A percentile compares a stretch with the other conserved stretches of the same genome.
These are phyloP conservation scores for Scheffersomyces parashehatae DNA, from an alignment of 1,139 yeast species.

Conservation along the genomic window DNA sequence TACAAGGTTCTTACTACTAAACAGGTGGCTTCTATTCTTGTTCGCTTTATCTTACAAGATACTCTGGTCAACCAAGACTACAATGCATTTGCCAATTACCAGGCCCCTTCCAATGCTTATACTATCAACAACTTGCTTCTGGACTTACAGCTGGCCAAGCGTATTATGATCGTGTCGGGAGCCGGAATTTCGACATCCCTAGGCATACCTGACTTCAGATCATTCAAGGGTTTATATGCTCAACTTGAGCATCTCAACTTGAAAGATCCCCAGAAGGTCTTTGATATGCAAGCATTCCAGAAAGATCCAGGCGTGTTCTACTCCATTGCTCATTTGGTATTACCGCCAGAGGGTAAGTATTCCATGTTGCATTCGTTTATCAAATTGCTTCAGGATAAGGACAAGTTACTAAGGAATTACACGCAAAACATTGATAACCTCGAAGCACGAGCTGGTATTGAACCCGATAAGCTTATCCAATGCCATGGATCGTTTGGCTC, in stretches of 20 bases:
- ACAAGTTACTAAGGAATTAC: slow-evolving; percentile 79
- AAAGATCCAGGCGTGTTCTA: slow-evolving; percentile 83
- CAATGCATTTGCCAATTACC: not conserved
- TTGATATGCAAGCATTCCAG: slow-evolving; percentile 70
- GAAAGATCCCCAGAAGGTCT: slow-evolving; percentile 92
- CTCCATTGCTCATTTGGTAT: slow-evolving; percentile 80
- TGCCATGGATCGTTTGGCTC: slow-evolving; percentile 96
- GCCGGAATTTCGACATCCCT: slow-evolving; percentile 94
- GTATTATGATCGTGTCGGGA: slow-evolving; percentile 82
- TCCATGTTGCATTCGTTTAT: slow-evolving; percentile 89
- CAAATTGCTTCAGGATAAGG: slow-evolving; percentile 69
- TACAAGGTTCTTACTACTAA: slow-evolving; percentile 8
- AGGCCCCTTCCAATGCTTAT: slow-evolving; percentile 1
- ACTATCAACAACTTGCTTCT: slow-evolving; percentile 8
- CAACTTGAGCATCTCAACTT: slow-evolving; percentile 64
- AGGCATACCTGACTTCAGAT: slow-evolving; percentile 95
- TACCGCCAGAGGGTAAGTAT: slow-evolving; percentile 66
- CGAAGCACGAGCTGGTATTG: slow-evolving; percentile 83
- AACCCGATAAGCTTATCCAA: slow-evolving; percentile 71
- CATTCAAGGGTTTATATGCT: slow-evolving; percentile 83
- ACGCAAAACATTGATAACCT: slow-evolving; percentile 95
- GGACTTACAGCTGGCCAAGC: slow-evolving; percentile 25
- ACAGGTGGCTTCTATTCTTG: slow-evolving; percentile 16
- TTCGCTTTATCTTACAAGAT: slow-evolving; percentile 16
- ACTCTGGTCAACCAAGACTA: slow-evolving; percentile 2